phyloP scores from a whole-genome alignment of 768 basidiomycete genomes.

The Termitomyces sp. region DNA sequence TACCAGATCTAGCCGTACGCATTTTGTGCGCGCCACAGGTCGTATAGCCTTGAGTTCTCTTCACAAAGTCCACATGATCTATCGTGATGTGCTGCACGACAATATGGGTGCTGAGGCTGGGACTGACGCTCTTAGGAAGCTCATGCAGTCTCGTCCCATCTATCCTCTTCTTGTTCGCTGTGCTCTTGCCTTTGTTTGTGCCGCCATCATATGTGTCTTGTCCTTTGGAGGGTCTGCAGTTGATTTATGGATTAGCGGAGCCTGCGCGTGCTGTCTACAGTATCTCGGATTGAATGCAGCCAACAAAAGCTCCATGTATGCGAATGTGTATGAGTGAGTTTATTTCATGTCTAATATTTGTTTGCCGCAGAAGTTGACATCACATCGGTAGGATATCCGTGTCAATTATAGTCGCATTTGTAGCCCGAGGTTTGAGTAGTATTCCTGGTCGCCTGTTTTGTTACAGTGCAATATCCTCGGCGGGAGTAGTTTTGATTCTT shows the following conservation, averaged over 20 bases:
- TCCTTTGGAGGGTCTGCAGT: conserved; percentile 78
- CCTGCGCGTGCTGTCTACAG: conserved; percentile 64
- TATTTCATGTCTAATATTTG: background rate
- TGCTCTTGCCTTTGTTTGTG: conserved; percentile 69
- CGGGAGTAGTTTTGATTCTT: conserved; percentile 85
- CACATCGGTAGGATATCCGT: conserved; percentile 61
- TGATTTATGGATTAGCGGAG: conserved; percentile 80
- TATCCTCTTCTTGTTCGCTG: conserved; percentile 68
- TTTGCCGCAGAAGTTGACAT: background rate
- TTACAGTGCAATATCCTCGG: conserved; percentile 86
- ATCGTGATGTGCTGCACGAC: conserved; percentile 84
- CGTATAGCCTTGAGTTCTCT: conserved; percentile 79
- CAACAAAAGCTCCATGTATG: conserved; percentile 82
- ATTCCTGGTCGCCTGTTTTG: conserved; percentile 76
- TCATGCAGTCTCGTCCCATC: conserved; percentile 61
- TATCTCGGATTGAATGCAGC: conserved; percentile 81
- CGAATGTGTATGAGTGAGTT: conserved; percentile 92
- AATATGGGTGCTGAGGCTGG: conserved; percentile 71
- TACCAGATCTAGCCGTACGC: conserved; percentile 64
- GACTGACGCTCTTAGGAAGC: conserved; percentile 55
- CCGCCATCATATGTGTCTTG: conserved; percentile 76
- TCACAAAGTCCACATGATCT: conserved; percentile 77
- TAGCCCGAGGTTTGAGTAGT: conserved; percentile 73
- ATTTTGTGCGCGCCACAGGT: conserved; percentile 80
- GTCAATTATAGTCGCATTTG: conserved; percentile 79